Evolutionary conservation across 2,329 filamentous ascomycete species (phyloP), one percentile per base, ranked within the genome.

Genomic region (Exutisphaerella laricina): DNA sequence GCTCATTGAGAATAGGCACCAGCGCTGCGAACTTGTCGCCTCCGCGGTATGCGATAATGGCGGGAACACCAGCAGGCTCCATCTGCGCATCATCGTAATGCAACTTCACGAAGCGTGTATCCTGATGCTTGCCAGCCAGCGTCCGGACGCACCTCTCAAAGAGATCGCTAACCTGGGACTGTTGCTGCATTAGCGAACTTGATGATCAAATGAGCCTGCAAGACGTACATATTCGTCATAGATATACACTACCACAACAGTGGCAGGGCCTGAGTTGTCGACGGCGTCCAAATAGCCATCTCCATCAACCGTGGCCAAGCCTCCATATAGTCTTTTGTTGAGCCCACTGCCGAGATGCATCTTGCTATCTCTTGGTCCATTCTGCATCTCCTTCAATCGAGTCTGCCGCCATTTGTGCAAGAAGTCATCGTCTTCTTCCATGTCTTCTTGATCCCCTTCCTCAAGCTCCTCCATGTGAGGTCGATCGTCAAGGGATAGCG

Each of bases 261-360:
- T 90, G 34, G 90, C 85, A 35, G 81, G 69, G 28, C 80, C 74
- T 4, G 90, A 87, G 67, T 88, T 92, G 69, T 98, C 92, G 55
- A 97, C 88, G 42, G 90, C 89, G 65, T 97, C 89, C n/a, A 98
- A 76, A 59, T 94, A 98, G 13, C 89, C 92, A 51, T 84, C 72
- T 5, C 88, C 90, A 70, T 97, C 89, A 1, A 97, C 92, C 46
- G 80, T 77, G 49, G 89, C 84, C 50, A 97, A 70, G 9, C 76
- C 78, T 16, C 92, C 92, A 62, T 85, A 97, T 45, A 83, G 73
- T 52, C 85, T 74, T 51, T 84, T 78, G 56, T 83, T 54, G 14
- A 50, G 53, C 28, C 50, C 41, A 32, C 50, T 53, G 17, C 42
- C 7, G 48, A 45, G 48, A 34, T 58, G 53, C 45, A 58, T 63